Evolutionary conservation across 352 stramenopile genomes (phyloP), one percentile per base, ranked within the genome.

Genomic region (Pythium brassicae): DNA sequence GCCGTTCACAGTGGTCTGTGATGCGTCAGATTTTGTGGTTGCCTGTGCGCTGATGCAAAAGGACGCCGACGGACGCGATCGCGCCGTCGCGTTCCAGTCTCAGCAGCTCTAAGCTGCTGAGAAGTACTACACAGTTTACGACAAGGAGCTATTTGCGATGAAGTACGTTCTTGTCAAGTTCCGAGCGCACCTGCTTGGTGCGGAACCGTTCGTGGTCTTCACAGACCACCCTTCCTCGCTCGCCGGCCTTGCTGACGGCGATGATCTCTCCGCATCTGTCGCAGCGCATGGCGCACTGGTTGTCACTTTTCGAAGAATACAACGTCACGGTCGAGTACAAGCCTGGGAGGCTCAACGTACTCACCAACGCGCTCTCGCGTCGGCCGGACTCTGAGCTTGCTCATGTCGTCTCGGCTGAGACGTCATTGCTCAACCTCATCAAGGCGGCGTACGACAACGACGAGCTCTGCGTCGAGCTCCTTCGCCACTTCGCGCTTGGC

Each of bases 101-200:
- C 55, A 62, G 0, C 62, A 71, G 15, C 39, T 74, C n/a, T 60
- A 70, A 23, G 4, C 54, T 0, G 60, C 60, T 8, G 68, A 75
- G 62, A 8, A 27, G 55, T 58, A 43, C 37, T 43, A 43, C 6
- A 9, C 37, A n/a, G 37, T 43, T 20, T 12, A 43, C 17, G 37
- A 43, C 37, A 43, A 43, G 37, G 14, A n/a, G 45, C 23, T 74
- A 1, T 26, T 72, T 0, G 55, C 59, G 4, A 72, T 71, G 63
- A 32, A 48, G 4, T 74, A 74, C 23, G 42, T 59, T 0, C 53
- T 72, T 1, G 49, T 66, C 11, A 76, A 76, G 53, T 71, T 76
- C 25, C 34, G 57, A 2, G 58, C 71, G 0, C 59, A 73, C 37
- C 35, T 73, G 0, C 35, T 76, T 5, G 58, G 65, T 11, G 48